These are phyloP conservation scores for Tylopilus intermedius DNA, from an alignment of 768 basidiomycete species.

Conservation along the genomic window DNA sequence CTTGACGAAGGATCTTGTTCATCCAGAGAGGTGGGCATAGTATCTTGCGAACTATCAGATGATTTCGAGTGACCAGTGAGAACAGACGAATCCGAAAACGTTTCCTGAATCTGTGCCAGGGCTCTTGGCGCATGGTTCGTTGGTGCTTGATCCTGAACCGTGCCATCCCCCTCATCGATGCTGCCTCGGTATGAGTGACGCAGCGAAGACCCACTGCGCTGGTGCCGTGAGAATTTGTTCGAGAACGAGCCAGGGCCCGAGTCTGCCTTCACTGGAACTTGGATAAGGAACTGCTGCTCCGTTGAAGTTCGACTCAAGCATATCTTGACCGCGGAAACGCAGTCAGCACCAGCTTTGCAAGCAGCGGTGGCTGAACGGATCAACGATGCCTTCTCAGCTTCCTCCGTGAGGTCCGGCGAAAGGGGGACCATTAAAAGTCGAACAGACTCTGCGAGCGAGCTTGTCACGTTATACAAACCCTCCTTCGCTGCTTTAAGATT, in stretches of 20 bases:
- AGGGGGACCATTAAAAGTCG: conserved; percentile 62
- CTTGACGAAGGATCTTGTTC: conserved; percentile 36
- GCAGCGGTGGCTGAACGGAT: conserved; percentile 85
- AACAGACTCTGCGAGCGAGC: conserved; percentile 82
- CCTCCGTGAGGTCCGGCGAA: conserved; percentile 54
- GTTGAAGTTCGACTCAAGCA: conserved; percentile 64
- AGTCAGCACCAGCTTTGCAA: conserved; percentile 83
- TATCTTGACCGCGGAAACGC: conserved; percentile 78
- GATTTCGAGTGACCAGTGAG: conserved; percentile 40
- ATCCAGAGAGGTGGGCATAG: conserved; percentile 46
- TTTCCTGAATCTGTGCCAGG: conserved; percentile 30
- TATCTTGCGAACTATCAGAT: conserved; percentile 44
- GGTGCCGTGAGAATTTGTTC: conserved; percentile 42
- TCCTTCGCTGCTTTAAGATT: conserved; percentile 71
- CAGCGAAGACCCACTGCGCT: conserved; percentile 36
- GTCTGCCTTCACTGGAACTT: conserved; percentile 50
- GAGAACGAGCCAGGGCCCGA: conserved; percentile 41
- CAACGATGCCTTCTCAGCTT: conserved; percentile 73
- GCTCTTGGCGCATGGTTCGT: conserved; percentile 19
- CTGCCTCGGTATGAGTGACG: conserved; percentile 34
- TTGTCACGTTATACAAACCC: conserved; percentile 78
- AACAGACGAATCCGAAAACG: conserved; percentile 50
- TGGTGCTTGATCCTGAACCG: conserved; percentile 46
- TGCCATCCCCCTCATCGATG: conserved; percentile 58
- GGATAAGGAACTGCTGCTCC: conserved; percentile 61